Percentiles rank a stretch among this genome's conserved stretches.
Evolutionary conservation across 139 green algal genomes (phyloP).

Genomic region (Ettlia oleoabundans): DNA sequence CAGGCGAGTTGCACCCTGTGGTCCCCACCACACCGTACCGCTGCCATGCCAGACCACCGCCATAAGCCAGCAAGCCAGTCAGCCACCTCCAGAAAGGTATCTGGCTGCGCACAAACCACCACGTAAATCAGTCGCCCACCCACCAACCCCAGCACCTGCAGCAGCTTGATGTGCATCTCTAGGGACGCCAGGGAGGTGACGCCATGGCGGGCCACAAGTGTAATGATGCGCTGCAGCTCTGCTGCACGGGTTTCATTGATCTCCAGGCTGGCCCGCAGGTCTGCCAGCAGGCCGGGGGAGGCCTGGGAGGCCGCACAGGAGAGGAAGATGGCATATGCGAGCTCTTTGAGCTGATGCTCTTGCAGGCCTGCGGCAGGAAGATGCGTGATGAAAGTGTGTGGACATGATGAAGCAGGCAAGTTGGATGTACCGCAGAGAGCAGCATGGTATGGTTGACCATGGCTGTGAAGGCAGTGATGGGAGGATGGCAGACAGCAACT

Average conservation of each 20-base stretch:
- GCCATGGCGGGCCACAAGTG: slow-evolving; percentile 11
- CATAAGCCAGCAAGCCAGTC: background rate
- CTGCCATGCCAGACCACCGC: background rate
- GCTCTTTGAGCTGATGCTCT: slow-evolving; percentile 53
- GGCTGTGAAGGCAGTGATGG: no score
- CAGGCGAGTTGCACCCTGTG: no score
- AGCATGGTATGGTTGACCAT: background rate
- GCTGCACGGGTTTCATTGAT: slow-evolving; percentile 43
- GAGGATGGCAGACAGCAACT: no score
- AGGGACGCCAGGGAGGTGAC: slow-evolving; percentile 46
- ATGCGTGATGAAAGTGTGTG: background rate
- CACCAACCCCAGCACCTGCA: slow-evolving; percentile 32
- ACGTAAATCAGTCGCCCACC: no score
- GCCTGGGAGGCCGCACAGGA: slow-evolving; percentile 9
- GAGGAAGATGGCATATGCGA: slow-evolving; percentile 57
- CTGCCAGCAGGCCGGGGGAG: slow-evolving; percentile 41
- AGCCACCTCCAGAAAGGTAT: no score
- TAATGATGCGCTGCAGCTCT: slow-evolving; percentile 39
- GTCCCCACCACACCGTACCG: no score
- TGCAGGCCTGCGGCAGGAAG: slow-evolving; percentile 43
- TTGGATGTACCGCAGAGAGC: background rate
- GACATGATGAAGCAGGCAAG: background rate
- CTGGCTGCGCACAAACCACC: no score
- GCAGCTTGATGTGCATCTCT: slow-evolving; percentile 54
- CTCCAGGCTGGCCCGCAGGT: slow-evolving; percentile 50